Conservation (phyloP, 2,329 filamentous ascomycete genomes). For the Saccharata proteae region DNA sequence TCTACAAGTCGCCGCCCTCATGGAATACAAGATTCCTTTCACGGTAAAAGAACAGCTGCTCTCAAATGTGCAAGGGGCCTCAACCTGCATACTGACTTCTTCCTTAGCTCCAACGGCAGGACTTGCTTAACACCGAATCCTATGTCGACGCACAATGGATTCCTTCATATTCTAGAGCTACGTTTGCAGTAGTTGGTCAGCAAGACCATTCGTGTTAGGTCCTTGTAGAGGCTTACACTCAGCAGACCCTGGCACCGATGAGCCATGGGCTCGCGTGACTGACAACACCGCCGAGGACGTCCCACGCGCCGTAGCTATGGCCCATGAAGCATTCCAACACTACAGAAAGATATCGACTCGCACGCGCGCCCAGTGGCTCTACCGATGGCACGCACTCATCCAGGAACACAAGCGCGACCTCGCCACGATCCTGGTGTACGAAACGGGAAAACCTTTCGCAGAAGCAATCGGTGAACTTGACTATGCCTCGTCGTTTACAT, state of each 20-base stretch:
- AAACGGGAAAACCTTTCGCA: constrained; percentile 41
- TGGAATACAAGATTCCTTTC: constrained; percentile 24
- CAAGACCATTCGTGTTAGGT: neutral
- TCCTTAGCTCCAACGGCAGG: constrained; percentile 39
- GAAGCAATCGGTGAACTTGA: constrained; percentile 42
- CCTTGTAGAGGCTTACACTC: constrained; percentile 9
- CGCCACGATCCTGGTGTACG: constrained; percentile 49
- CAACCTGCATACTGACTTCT: too few species aligned
- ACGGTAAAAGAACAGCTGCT: constrained; percentile 19
- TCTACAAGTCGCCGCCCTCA: neutral
- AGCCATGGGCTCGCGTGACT: constrained; percentile 35
- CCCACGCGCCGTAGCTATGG: constrained; percentile 45
- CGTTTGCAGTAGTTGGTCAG: constrained; percentile 44
- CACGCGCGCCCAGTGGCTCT: constrained; percentile 47
- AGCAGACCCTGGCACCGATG: constrained; percentile 39
- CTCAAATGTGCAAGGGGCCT: too few species aligned
- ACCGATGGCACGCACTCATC: constrained; percentile 55
- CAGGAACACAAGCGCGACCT: constrained; percentile 50
- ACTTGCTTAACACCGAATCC: constrained; percentile 42
- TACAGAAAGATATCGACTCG: constrained; percentile 50
- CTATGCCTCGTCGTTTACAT: constrained; percentile 41
- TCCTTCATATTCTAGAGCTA: constrained; percentile 43
- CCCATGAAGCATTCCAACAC: constrained; percentile 46
- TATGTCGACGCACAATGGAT: constrained; percentile 44
- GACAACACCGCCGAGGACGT: constrained; percentile 47